phyloP scores from a whole-genome alignment of 345 rosid genomes.

The Citrus hindsii region DNA sequence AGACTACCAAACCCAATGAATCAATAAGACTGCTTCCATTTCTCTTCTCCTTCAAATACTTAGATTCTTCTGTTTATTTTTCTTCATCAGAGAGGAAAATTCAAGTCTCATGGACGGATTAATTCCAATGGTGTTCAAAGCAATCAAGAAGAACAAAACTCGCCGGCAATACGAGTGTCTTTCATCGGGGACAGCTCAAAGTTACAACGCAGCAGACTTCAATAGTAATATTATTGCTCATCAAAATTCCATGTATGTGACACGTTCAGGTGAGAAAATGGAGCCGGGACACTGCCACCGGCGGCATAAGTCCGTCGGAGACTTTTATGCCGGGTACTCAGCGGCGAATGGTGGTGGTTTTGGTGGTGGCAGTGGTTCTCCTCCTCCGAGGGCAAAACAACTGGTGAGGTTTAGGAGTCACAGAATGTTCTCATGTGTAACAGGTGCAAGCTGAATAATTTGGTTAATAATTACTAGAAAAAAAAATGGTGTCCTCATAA shows the following conservation, averaged over 20 bases:
- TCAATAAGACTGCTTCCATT: constrained; percentile 20
- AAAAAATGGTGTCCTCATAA: no score
- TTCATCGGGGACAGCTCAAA: constrained; percentile 42
- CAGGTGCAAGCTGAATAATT: constrained; percentile 24
- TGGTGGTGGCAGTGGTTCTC: not conserved
- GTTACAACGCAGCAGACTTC: constrained; percentile 34
- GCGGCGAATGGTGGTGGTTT: not conserved
- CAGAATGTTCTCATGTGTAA: constrained; percentile 57
- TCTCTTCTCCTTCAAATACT: not conserved
- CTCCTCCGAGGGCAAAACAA: constrained; percentile 21
- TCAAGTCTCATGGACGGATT: constrained; percentile 72
- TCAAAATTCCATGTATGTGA: not conserved
- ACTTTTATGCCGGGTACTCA: constrained; percentile 25
- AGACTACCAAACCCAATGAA: constrained; percentile 19
- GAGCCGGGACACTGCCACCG: constrained; percentile 22
- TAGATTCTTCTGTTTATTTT: constrained; percentile 8
- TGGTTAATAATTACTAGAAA: no score
- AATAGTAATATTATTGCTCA: constrained; percentile 3
- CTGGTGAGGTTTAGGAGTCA: constrained; percentile 63
- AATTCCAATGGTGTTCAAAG: constrained; percentile 63
- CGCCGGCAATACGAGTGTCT: constrained; percentile 74
- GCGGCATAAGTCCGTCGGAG: constrained; percentile 47
- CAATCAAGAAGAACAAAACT: constrained; percentile 55
- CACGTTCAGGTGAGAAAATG: constrained; percentile 14
- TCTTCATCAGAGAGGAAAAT: constrained; percentile 1